Base-by-base conservation (phyloP, 352 stramenopile genomes). In the Globisporangium barbulae region DNA sequence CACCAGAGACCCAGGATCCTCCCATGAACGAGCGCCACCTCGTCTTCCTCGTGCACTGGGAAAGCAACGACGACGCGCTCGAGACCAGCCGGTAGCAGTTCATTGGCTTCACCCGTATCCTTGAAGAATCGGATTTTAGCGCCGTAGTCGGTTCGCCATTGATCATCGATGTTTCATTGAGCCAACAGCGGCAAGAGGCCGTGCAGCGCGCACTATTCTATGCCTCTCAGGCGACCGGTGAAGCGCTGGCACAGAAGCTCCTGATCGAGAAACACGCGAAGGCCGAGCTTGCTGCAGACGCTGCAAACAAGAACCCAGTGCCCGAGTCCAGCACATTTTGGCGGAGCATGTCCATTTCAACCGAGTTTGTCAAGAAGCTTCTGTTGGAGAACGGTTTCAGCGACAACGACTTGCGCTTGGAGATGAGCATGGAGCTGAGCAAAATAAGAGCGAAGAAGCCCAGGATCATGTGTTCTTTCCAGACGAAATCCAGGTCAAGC, bases 361-460 rank as follows among this genome's bases (percentile, higher is more conserved):
- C 45, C 12, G 48, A 64, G 33, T 64, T 59, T 28, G 13, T 19
- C 12, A 57, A 64, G 59, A 50, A 22, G 4, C 39, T 64, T 9
- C 13, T 64, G 25, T 5, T 2, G 0, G 47, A 58, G 0, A 35
- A 52, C 13, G 48, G 35, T 7, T 64, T 53, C 22, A 19, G 2
- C 12, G 59, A 41, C 4, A 42, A 52, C 5, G 30, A 49, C 2
- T 3, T 8, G 33, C 59, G 59, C 17, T 7, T 64, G 21, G 48
- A 53, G 59, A 52, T 64, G 59, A 37, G 15, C 17, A 64, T 58
- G 13, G 33, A 59, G 10, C 22, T 64, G 22, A 42, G 35, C 6
- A 15, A 52, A 2, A 17, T 53, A 19, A 7, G 4, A 47, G n/a
- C 7, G 31, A 33, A 17, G 35, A 41, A 17, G 22, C 30, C n/a